Conservation (phyloP, 106 monocot species). For the Apostasia ramifera region DNA sequence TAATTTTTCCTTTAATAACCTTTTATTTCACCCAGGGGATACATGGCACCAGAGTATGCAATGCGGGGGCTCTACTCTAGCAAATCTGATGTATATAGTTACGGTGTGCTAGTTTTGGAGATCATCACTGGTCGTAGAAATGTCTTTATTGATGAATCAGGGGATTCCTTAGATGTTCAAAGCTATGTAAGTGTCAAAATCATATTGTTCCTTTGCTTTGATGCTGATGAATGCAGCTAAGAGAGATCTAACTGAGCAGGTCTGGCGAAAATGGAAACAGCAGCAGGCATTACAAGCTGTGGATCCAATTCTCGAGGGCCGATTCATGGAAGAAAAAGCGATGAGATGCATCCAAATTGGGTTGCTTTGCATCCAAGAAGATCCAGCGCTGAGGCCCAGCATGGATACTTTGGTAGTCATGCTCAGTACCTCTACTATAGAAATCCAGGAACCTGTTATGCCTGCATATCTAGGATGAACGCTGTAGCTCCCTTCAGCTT, state of each 20-base stretch:
- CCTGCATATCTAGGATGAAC: no score
- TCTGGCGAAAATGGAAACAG: neutral
- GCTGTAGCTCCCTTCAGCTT: no score
- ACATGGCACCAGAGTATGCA: neutral
- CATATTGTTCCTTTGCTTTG: no score
- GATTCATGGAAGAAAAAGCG: neutral
- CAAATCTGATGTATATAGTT: neutral
- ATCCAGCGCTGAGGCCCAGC: conserved; percentile 2
- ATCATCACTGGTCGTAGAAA: neutral
- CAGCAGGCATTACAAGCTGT: neutral
- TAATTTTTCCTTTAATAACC: no score
- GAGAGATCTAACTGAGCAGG: neutral
- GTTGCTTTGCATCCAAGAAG: conserved; percentile 10
- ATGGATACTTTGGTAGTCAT: neutral
- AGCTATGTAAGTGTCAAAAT: neutral
- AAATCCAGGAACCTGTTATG: no score
- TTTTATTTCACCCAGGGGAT: neutral
- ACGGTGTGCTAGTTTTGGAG: neutral
- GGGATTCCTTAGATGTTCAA: neutral
- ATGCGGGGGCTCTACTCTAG: neutral
- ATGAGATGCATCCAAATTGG: conserved; percentile 6
- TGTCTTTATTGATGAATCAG: neutral
- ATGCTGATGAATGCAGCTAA: no score
- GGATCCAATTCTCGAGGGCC: neutral
- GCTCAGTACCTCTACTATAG: neutral